Conservation (phyloP, 2,329 filamentous ascomycete species). For the Claviceps sp. region DNA sequence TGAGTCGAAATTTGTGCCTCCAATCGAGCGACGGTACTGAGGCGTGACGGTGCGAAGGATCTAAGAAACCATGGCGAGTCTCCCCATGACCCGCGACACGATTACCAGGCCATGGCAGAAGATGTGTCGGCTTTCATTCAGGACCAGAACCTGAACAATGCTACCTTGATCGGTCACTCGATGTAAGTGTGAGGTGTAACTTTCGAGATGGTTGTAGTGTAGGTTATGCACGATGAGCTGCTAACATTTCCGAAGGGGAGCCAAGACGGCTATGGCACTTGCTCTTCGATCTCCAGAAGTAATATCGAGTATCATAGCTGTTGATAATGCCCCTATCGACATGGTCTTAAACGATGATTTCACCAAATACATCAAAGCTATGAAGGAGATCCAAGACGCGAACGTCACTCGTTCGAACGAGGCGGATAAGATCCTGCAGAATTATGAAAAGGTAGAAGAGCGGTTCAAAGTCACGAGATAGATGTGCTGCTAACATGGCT, state of each 20-base stretch:
- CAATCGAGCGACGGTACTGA: neutral
- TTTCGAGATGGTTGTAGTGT: neutral
- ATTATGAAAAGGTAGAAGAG: conserved; percentile 51
- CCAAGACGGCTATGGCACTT: conserved; percentile 83
- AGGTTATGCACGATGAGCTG: neutral
- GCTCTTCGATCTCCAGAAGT: conserved; percentile 57
- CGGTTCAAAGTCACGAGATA: neutral
- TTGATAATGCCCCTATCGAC: conserved; percentile 87
- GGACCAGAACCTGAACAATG: conserved; percentile 52
- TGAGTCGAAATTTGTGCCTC: conserved; percentile 24
- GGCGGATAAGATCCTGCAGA: conserved; percentile 64
- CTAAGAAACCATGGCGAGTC: conserved; percentile 89
- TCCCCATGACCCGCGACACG: conserved; percentile 60
- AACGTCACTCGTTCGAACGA: conserved; percentile 56
- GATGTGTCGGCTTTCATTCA: conserved; percentile 71
- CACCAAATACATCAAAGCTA: conserved; percentile 65
- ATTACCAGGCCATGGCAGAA: conserved; percentile 69
- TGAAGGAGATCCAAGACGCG: conserved; percentile 66
- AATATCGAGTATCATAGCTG: conserved; percentile 60
- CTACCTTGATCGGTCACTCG: conserved; percentile 81
- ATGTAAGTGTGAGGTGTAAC: conserved; percentile 44
- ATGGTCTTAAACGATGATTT: conserved; percentile 64
- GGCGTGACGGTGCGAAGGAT: conserved; percentile 40
- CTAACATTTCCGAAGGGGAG: conserved; percentile 46
- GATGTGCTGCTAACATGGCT: neutral